Evolutionary conservation across 306 rosid genomes (phyloP).

Genomic region (Luffa acutangula): DNA sequence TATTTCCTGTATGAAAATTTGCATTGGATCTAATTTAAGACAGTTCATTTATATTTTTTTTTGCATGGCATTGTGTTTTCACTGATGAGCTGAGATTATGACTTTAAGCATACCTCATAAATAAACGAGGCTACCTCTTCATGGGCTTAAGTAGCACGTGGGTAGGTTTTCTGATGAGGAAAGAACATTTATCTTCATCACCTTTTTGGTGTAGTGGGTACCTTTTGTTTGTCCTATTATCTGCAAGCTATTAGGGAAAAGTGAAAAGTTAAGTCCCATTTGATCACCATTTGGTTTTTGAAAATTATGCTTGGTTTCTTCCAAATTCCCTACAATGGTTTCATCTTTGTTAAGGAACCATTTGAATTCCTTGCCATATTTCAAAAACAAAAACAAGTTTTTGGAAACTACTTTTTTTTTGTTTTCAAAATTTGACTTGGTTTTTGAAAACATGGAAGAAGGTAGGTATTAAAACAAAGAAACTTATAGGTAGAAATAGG

Average conservation of each 20-base stretch:
- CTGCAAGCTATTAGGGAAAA: not conserved
- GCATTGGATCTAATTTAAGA: not conserved
- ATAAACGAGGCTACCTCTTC: not conserved
- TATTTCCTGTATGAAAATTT: not conserved
- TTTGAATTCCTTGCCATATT: too few species aligned
- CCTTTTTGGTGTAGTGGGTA: not conserved
- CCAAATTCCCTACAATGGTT: too few species aligned
- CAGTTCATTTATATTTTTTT: not conserved
- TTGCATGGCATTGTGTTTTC: not conserved
- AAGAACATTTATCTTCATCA: not conserved
- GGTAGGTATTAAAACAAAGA: too few species aligned
- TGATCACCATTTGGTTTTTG: too few species aligned
- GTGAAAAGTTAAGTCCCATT: not conserved
- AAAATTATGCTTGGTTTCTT: too few species aligned
- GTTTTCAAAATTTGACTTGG: too few species aligned
- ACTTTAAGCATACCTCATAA: not conserved
- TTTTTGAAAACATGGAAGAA: too few species aligned
- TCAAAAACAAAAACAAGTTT: too few species aligned
- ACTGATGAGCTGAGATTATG: not conserved
- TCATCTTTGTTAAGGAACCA: too few species aligned
- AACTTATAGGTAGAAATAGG: too few species aligned
- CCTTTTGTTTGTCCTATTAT: not conserved
- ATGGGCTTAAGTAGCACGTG: not conserved
- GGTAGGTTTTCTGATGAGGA: not conserved
- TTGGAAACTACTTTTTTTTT: too few species aligned